These are phyloP conservation scores for Hemisphaericaspora xylanilytica DNA, from an alignment of 1,139 yeast species.

Conservation along the genomic window DNA sequence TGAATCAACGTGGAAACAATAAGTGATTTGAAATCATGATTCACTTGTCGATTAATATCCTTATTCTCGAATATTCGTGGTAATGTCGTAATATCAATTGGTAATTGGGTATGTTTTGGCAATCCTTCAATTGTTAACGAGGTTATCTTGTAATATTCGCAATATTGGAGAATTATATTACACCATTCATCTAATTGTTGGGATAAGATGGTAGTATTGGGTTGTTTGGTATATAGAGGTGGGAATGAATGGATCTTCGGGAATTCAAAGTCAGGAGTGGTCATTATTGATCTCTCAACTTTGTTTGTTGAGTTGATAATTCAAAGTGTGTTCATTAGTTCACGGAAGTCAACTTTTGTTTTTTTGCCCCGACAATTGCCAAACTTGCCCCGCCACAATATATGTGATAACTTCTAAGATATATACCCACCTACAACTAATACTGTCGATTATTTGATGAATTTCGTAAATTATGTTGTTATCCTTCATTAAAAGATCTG, in stretches of 20 bases:
- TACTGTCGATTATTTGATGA: too few species aligned
- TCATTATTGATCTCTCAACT: slow-evolving; percentile 5
- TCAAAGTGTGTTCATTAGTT: too few species aligned
- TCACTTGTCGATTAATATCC: slow-evolving; percentile 51
- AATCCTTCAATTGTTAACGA: slow-evolving; percentile 33
- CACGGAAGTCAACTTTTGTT: too few species aligned
- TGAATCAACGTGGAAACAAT: slow-evolving; percentile 60
- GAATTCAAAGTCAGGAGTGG: slow-evolving; percentile 30
- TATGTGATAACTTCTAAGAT: too few species aligned
- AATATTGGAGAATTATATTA: slow-evolving; percentile 48
- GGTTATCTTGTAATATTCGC: slow-evolving; percentile 52
- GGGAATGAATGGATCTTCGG: slow-evolving; percentile 86
- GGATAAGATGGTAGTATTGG: slow-evolving; percentile 72
- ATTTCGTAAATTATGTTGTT: neutral
- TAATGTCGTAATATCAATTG: slow-evolving; percentile 18
- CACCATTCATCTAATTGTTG: slow-evolving; percentile 63
- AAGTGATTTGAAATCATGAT: slow-evolving; percentile 51
- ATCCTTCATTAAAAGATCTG: neutral
- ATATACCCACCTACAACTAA: too few species aligned
- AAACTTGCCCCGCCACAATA: too few species aligned
- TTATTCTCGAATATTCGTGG: slow-evolving; percentile 49
- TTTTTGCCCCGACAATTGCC: neutral
- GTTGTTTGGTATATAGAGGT: slow-evolving; percentile 88
- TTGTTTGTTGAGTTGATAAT: too few species aligned
- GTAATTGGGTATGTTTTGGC: slow-evolving; percentile 27